A percentile compares a stretch with the other conserved stretches of the same genome.
Conservation (phyloP, 306 rosid genomes). For the Aeschynomene evenia region DNA sequence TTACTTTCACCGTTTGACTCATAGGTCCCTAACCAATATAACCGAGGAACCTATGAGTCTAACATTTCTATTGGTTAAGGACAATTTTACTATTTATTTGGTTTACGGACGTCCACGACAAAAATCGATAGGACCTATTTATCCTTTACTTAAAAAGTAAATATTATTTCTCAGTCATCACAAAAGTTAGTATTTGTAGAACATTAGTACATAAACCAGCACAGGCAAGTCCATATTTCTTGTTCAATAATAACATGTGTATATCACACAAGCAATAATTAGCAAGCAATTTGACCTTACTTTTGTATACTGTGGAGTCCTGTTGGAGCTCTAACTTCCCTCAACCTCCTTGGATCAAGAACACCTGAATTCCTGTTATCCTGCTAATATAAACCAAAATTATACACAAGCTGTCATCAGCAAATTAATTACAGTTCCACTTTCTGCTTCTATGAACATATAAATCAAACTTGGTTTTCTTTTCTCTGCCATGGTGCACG, state of each 20-base stretch:
- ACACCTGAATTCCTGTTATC: constrained; percentile 38
- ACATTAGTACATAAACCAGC: background rate
- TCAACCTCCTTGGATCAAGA: constrained; percentile 20
- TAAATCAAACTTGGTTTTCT: background rate
- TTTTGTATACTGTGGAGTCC: constrained; percentile 27
- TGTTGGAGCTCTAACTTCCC: constrained; percentile 32
- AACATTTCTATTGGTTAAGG: too few relatives aligned
- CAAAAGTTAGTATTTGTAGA: background rate
- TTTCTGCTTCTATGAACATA: constrained; percentile 5
- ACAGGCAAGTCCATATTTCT: background rate
- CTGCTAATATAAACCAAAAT: constrained; percentile 35
- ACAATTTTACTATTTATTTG: too few relatives aligned
- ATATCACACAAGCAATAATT: background rate
- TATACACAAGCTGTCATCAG: background rate
- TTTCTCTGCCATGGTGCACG: background rate
- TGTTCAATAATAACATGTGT: background rate
- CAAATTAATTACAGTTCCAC: background rate
- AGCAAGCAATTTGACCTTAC: constrained; percentile 37
- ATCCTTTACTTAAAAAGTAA: too few relatives aligned
- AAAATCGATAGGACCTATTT: too few relatives aligned
- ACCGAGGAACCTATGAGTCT: too few relatives aligned
- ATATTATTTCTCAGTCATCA: background rate
- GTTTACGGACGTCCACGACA: too few relatives aligned
- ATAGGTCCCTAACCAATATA: too few relatives aligned
- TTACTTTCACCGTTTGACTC: too few relatives aligned